Evolutionary conservation across 2,329 filamentous ascomycete genomes (phyloP), one percentile per base, ranked within the genome.

Genomic region (Pyricularia pennisetigena): DNA sequence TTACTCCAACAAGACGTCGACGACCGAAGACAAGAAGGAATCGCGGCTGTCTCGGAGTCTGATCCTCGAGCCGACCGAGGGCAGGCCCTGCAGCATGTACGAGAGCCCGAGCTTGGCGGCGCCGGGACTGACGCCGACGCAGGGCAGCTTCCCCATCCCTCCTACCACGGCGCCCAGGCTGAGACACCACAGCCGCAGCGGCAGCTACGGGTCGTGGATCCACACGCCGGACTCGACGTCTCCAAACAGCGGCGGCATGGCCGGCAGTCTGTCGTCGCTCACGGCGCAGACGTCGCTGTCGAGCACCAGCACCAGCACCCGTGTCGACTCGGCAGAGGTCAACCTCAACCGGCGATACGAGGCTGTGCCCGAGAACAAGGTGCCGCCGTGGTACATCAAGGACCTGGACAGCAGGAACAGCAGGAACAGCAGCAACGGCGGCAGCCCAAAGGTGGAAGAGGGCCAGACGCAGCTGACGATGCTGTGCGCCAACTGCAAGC

Each of bases 301-400:
- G 3, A 62, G 59, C 64, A 66, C 32, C 20, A n/a, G n/a, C n/a
- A 23, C 61, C 63, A 54, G 23, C 66, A 67, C 41, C 65, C 66
- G 54, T 4, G 29, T 30, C 28, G 24, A 62, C 7, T 16, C 30
- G 26, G 23, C 26, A 12, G 66, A 63, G 2, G 30, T 63, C 20
- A 67, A 67, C 29, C 57, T 67, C 57, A 67, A 67, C 66, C 28
- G 57, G 29, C 30, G 66, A 30, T 67, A 62, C 23, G 66, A 67
- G 54, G 16, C 66, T 8, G 54, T 28, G 2, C 57, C 57, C n/a
- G 14, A 26, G 0, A 28, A 57, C 54, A 49, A 30, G 66, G 66
- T 67, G 20, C 66, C 66, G 8, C 20, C 35, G 14, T 67, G 66
- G 66, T 67, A 67, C 30, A 67, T 67, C 29, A 41, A 67, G 57